These are phyloP conservation scores for Hyphodiscus hymeniophilus DNA, from an alignment of 495 filamentous ascomycete species.

Conservation along the genomic window DNA sequence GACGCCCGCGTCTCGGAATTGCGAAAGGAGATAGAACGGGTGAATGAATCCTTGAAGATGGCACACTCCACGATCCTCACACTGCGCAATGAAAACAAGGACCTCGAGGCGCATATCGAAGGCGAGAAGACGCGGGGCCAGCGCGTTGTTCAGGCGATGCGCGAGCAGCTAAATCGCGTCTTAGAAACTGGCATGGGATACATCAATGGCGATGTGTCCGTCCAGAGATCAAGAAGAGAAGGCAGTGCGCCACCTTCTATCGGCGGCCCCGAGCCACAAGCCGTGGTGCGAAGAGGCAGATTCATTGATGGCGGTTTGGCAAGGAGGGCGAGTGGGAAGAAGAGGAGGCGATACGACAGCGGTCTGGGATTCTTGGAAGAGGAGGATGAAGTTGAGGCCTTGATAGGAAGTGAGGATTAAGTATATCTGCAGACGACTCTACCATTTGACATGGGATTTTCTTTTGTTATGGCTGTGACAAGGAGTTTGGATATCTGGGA, in stretches of 20 bases:
- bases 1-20: slow-evolving; percentile 36
- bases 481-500: not conserved
- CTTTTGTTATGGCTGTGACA: not conserved
- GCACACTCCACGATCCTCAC: slow-evolving; percentile 30
- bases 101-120: slow-evolving; percentile 28
- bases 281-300: slow-evolving; percentile 9
- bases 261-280: not conserved
- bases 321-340: slow-evolving; percentile 24
- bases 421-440: not conserved
- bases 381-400: slow-evolving; percentile 31
- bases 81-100: slow-evolving; percentile 30
- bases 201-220: slow-evolving; percentile 9
- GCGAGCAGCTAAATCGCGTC: slow-evolving; percentile 33
- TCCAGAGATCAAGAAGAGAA: not conserved
- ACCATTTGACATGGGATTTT: not conserved
- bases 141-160: slow-evolving; percentile 43
- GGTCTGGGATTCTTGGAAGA: slow-evolving; percentile 57
- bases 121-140: slow-evolving; percentile 38
- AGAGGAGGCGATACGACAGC: slow-evolving; percentile 49
- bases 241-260: not conserved
- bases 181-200: slow-evolving; percentile 29
- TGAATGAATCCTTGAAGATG: slow-evolving; percentile 27
- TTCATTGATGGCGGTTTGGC: slow-evolving; percentile 28
- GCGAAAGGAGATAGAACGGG: slow-evolving; percentile 27
- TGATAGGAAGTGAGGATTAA: not conserved